Conservation (phyloP, 768 basidiomycete species). For the Lactifluus hygrophoroides region DNA sequence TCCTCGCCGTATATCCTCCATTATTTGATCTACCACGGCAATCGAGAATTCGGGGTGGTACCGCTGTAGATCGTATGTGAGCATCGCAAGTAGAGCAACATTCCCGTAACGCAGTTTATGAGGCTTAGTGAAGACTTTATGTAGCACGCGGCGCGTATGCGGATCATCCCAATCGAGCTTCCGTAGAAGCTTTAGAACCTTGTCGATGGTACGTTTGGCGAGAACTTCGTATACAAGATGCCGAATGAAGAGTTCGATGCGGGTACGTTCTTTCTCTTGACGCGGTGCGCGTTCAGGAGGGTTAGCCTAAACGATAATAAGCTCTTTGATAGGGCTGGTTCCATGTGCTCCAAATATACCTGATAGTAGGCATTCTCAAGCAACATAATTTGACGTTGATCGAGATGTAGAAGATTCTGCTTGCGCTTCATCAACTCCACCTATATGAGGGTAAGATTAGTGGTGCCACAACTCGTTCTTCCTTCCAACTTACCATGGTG, state of each 20-base stretch:
- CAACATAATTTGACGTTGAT: constrained; percentile 79
- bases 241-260: constrained; percentile 89
- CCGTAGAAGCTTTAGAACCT: constrained; percentile 85
- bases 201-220: constrained; percentile 89
- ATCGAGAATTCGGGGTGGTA: constrained; percentile 88
- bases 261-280: constrained; percentile 75
- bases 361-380: constrained; percentile 99
- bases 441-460: constrained; percentile 30
- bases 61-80: constrained; percentile 89
- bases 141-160: constrained; percentile 49
- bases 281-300: constrained; percentile 88
- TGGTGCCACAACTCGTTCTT: neutral
- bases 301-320: constrained; percentile 59
- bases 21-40: constrained; percentile 84
- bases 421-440: constrained; percentile 93
- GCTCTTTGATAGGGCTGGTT: constrained; percentile 6
- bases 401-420: constrained; percentile 87
- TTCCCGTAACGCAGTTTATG: constrained; percentile 96
- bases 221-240: constrained; percentile 94
- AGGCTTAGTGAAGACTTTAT: constrained; percentile 92
- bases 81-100: constrained; percentile 83
- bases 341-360: constrained; percentile 35
- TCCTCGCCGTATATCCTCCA: constrained; percentile 87
- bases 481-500: constrained; percentile 57
- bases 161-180: constrained; percentile 95